Evolutionary conservation across 2,329 filamentous ascomycete genomes (phyloP), one percentile per base, ranked within the genome.

Genomic region (Didymella keratinophila): DNA sequence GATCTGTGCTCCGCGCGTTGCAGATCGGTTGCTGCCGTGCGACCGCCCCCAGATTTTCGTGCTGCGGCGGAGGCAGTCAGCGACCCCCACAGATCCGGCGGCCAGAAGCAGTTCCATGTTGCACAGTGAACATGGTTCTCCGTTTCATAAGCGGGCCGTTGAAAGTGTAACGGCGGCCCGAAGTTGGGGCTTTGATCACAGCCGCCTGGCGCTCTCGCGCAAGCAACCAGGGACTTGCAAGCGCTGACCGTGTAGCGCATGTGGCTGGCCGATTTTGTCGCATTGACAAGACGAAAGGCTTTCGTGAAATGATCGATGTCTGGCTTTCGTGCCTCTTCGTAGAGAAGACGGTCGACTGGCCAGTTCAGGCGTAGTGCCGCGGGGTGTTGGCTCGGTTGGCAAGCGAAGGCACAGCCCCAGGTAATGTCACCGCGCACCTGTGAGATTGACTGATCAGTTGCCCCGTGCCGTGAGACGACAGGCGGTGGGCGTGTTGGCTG

Each of bases 311-410:
- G 14, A 23, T 10, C 32, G 32, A 41, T 52, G 54, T 36, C 34
- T 52, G 42, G 21, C 45, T 41, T 14, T 41, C 10, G 28, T 49
- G 25, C 34, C 37, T 42, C 37, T 20, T 48, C 44, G 37, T 58
- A 49, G 50, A 34, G 37, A 36, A 41, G 50, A 30, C 41, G 49
- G 51, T 39, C 41, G 25, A 42, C 32, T 50, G 45, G 34, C 50
- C 39, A 28, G 50, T 50, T 54, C 7, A 10, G 50, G 56, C 34
- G 32, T 58, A 58, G 56, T 21, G 56, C 20, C 44, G 45, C 50
- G 44, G 56, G 43, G 30, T 6, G 47, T 48, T 16, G 20, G 20
- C 61, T 70, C 67, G 66, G 63, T 56, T 69, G 56, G 62, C 61
- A 70, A 66, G 61, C 67, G 67, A 70, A 36, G 32, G 32, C 32